Percentiles rank a stretch among this genome's conserved stretches.
Conservation (phyloP, 768 basidiomycete genomes). For the Termitomyces sp. region DNA sequence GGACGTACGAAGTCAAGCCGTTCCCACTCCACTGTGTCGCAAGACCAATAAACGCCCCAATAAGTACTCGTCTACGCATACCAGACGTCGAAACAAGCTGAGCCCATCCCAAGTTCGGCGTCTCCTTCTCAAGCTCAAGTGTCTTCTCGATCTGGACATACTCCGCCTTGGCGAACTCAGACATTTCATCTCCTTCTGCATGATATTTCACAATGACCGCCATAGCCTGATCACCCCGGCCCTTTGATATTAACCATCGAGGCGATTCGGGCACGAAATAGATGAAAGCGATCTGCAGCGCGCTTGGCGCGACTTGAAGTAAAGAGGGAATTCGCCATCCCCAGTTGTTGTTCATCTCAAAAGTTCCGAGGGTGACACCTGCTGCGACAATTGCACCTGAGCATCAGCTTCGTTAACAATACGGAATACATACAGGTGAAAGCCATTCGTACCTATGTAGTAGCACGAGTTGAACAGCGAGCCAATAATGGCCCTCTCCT, state of each 20-base stretch:
- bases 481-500: conserved; percentile 61
- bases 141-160: conserved; percentile 53
- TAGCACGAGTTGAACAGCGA: conserved; percentile 62
- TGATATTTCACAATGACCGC: conserved; percentile 51
- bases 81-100: conserved; percentile 41
- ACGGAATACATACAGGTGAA: background rate
- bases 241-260: conserved; percentile 57
- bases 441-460: conserved; percentile 38
- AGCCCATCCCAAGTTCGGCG: conserved; percentile 38
- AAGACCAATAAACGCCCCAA: conserved; percentile 46
- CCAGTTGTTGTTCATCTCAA: conserved; percentile 53
- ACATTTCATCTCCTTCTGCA: conserved; percentile 49
- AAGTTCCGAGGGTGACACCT: conserved; percentile 60
- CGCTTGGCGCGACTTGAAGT: conserved; percentile 49
- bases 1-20: conserved; percentile 43
- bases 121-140: conserved; percentile 46
- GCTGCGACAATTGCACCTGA: conserved; percentile 54
- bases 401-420: background rate
- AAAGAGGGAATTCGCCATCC: conserved; percentile 67
- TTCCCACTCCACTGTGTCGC: conserved; percentile 66
- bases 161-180: conserved; percentile 55
- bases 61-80: conserved; percentile 46
- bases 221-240: conserved; percentile 43
- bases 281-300: conserved; percentile 51
- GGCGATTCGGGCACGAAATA: conserved; percentile 62